Base-by-base conservation (phyloP, 2,329 filamentous ascomycete genomes). In the Dothistroma septosporum region DNA sequence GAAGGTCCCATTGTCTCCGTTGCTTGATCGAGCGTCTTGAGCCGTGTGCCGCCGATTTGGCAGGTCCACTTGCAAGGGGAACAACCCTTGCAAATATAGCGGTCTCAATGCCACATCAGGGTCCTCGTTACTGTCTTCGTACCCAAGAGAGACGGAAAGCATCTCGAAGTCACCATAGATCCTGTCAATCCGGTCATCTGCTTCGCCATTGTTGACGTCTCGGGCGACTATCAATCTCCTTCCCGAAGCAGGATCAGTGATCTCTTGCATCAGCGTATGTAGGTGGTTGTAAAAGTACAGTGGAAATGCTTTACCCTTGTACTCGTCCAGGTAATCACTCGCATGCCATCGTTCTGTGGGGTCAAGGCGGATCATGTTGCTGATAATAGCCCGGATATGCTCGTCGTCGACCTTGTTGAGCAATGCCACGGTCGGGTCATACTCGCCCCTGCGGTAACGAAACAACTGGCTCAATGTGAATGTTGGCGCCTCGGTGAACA, bases 281-380 rank as follows among this genome's bases (percentile, higher is more conserved):
- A 99, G 81, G 72, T 99, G 97, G 72, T 86, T 95, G 80, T 97
- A 97, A 71, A 99, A 99, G 76, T 99, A 99, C 60, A 90, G 86
- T 0, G 94, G 95, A 65, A 99, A 99, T 3, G 93, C 91, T 72
- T 93, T 97, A 52, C 85, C 85, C 70, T 91, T 90, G 86, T 91
- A 97, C 70, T 96, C 93, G 22, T 92, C 88, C 10, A 99, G 80
- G 67, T 97, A 97, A 70, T 97, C 91, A 60, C 97, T 92, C 1
- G 94, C 93, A 19, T 91, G 92, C 74, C 96, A 96, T 66, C 94
- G 85, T 68, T 91, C 91, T 75, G 96, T 88, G 0, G 95, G 93
- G 66, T 97, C 90, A 8, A 97, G 80, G 73, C 96, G 90, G 63
- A 99, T 95, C 94, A 99, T 99, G 75, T 96, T 92, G 21, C 88